Base-by-base conservation (phyloP, 352 stramenopile genomes). In the Globisporangium echinulatum region DNA sequence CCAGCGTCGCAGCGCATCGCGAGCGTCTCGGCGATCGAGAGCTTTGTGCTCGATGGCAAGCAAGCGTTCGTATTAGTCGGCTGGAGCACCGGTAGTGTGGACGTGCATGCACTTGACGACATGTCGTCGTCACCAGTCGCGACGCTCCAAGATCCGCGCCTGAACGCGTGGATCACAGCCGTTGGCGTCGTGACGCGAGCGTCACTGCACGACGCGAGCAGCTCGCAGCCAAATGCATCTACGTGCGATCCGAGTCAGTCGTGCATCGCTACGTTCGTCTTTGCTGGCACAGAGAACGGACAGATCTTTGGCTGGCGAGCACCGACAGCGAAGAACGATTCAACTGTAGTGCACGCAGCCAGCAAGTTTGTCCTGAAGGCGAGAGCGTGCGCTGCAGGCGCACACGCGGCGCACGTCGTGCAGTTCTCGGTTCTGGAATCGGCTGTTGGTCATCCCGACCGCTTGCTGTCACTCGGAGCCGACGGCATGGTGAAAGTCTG, bases 401-500 rank as follows among this genome's bases (percentile, higher is more conserved):
- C 74, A 2, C 80, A 90, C 36, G 74, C 76, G 0, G 68, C 74
- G 0, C 76, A 88, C 14, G 61, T 90, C 10, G 66, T 85, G 51
- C 75, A 84, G 53, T 15, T 80, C 1, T n/a, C 56, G 4, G 10
- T 14, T 9, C 17, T 74, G 7, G 13, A 68, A 49, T 19, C 49
- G 13, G 46, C 48, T 36, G 19, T 10, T 43, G 7, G 37, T 65
- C 9, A 14, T 5, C 6, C 52, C 3, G 40, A 61, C 19, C n/a
- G 37, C 0, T 14, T 88, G 8, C 39, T 71, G 1, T 87, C 81
- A 4, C 49, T 87, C 39, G 73, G 70, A 61, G 73, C 74, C 5
- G 78, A 82, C 42, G 78, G 78, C 7, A 77, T 87, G 44, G 36
- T 87, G 39, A 90, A 88, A 55, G 33, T 88, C 7, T 90, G 81